Percentiles rank a stretch among this genome's conserved stretches.
phyloP scores from a whole-genome alignment of 139 green algal genomes.

The Tetradesmus lagerheimii region DNA sequence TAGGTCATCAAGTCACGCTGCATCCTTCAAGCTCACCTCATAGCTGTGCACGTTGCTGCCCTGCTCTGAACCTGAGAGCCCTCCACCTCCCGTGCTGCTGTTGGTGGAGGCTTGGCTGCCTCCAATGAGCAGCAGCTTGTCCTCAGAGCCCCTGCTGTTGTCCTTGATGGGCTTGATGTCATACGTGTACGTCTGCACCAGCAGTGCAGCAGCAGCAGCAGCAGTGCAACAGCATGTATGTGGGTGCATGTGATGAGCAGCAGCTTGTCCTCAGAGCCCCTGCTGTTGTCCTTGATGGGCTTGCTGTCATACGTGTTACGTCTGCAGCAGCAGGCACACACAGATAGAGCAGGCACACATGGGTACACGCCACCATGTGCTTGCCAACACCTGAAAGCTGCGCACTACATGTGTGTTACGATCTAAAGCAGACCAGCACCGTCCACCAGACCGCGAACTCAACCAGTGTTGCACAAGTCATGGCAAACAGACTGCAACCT shows the following conservation, averaged over 20 bases:
- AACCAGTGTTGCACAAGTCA: too few relatives aligned
- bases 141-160: neutral
- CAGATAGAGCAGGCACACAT: too few relatives aligned
- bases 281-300: constrained; percentile 38
- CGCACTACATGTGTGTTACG: too few relatives aligned
- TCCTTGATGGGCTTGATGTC: constrained; percentile 47
- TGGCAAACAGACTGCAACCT: too few relatives aligned
- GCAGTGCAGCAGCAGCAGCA: neutral
- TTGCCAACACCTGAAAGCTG: too few relatives aligned
- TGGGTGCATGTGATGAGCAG: neutral
- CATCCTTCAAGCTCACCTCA: constrained; percentile 41
- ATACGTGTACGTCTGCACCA: constrained; percentile 50
- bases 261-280: neutral
- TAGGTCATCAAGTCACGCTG: too few relatives aligned
- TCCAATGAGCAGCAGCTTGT: neutral
- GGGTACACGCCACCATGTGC: too few relatives aligned
- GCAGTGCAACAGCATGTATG: too few relatives aligned
- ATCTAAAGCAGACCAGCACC: too few relatives aligned
- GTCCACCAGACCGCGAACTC: too few relatives aligned
- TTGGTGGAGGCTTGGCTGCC: neutral
- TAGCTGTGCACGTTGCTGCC: constrained; percentile 29
- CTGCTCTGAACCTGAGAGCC: neutral
- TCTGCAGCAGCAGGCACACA: constrained; percentile 27
- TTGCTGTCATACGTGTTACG: constrained; percentile 54
- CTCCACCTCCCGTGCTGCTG: neutral